phyloP scores from a whole-genome alignment of 352 stramenopile genomes.

The Proteromonas lacertae region DNA sequence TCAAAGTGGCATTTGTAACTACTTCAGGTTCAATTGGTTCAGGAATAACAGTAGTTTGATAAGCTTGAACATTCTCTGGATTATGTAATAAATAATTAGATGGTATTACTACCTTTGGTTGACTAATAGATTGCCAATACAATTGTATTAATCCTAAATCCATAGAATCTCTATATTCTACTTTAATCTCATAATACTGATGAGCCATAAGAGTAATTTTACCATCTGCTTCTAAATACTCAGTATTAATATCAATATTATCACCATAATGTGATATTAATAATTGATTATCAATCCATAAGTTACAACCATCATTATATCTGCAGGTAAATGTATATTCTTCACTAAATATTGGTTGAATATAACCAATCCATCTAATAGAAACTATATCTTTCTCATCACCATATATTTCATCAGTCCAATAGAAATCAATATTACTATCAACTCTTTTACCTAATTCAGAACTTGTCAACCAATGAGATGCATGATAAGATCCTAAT shows the following conservation, averaged over 20 bases:
- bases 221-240: slow-evolving; percentile 21
- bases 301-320: slow-evolving; percentile 41
- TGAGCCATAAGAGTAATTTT: slow-evolving; percentile 24
- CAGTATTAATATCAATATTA: not conserved
- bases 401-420: too few relatives aligned
- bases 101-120: slow-evolving; percentile 41
- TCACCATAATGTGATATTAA: slow-evolving; percentile 43
- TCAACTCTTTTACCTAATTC: slow-evolving; percentile 45
- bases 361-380: slow-evolving; percentile 52
- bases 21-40: slow-evolving; percentile 14
- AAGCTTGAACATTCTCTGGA: slow-evolving; percentile 14
- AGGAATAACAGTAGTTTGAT: slow-evolving; percentile 15
- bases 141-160: slow-evolving; percentile 35
- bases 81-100: slow-evolving; percentile 37
- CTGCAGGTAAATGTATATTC: slow-evolving; percentile 36
- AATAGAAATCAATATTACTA: slow-evolving; percentile 46
- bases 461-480: too few relatives aligned
- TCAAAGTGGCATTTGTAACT: slow-evolving; percentile 12
- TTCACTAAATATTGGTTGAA: slow-evolving; percentile 51
- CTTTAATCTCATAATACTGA: slow-evolving; percentile 31
- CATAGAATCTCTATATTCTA: slow-evolving; percentile 65
- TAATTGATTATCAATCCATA: slow-evolving; percentile 38
- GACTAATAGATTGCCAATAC: slow-evolving; percentile 40
- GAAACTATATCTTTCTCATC: slow-evolving; percentile 58
- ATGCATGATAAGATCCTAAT: too few relatives aligned